Conservation (phyloP, 495 filamentous ascomycete genomes). For the Elaphomyces granulatus region DNA sequence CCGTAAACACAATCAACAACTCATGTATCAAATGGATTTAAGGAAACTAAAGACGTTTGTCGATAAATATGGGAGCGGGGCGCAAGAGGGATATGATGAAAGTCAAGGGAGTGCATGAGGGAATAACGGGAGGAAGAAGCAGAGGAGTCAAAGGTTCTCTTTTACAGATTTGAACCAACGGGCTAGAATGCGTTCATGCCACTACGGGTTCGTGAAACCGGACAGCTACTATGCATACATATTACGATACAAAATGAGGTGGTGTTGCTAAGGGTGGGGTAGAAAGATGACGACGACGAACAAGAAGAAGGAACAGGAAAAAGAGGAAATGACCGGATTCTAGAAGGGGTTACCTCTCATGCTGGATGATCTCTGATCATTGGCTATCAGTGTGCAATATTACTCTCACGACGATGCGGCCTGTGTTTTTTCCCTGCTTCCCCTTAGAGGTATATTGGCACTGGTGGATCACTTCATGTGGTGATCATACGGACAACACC, state of each 20-base stretch:
- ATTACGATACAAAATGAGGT: no score
- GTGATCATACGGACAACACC: neutral
- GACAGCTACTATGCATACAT: neutral
- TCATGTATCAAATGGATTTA: no score
- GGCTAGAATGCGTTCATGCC: neutral
- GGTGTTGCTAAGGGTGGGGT: neutral
- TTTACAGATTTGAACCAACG: neutral
- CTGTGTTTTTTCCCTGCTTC: neutral
- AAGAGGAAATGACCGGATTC: no score
- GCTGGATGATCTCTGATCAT: neutral
- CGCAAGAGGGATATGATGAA: neutral
- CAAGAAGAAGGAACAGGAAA: neutral
- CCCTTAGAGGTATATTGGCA: neutral
- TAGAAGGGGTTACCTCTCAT: neutral
- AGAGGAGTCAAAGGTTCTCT: neutral
- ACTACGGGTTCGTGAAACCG: neutral
- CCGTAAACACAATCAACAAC: neutral
- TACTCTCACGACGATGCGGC: neutral
- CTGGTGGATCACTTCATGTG: neutral
- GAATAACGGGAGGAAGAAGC: neutral
- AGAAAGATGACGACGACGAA: neutral
- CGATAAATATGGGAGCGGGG: no score
- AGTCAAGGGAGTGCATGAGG: neutral
- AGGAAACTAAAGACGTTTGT: no score
- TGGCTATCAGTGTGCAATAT: neutral